Percentiles rank a stretch among this genome's conserved stretches.
These are phyloP conservation scores for Phenoliferia sp. DNA, from an alignment of 1,284 basidiomycete species.

Conservation along the genomic window DNA sequence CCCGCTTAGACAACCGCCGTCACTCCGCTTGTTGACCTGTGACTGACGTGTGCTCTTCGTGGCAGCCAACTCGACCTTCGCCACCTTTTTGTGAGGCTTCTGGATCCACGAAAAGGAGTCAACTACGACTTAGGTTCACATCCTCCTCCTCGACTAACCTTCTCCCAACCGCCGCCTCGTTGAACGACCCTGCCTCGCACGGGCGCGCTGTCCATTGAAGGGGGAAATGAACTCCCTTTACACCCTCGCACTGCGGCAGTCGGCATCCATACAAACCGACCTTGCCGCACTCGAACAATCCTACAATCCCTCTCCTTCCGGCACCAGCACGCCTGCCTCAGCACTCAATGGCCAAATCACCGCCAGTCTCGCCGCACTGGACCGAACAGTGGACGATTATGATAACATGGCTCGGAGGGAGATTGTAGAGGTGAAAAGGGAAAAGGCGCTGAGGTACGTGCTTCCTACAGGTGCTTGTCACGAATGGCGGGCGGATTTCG, in stretches of 20 bases:
- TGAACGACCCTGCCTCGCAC: not conserved
- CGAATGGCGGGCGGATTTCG: no score
- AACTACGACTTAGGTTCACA: no score
- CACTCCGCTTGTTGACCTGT: no score
- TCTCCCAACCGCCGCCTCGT: not conserved
- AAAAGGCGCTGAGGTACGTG: constrained; percentile 82
- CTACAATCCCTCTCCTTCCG: constrained; percentile 2
- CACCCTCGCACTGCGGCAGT: constrained; percentile 85
- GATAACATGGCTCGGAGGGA: constrained; percentile 92
- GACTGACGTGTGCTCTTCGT: no score
- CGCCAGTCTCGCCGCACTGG: constrained; percentile 84
- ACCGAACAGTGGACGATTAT: constrained; percentile 88
- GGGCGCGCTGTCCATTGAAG: not conserved
- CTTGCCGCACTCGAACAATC: constrained; percentile 45
- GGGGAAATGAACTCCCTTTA: constrained; percentile 82
- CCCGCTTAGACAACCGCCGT: no score
- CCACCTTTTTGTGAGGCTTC: no score
- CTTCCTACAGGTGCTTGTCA: not conserved
- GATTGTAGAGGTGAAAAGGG: constrained; percentile 86
- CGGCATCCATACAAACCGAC: constrained; percentile 79
- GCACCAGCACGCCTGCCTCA: not conserved
- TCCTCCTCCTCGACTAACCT: not conserved
- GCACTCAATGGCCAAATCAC: constrained; percentile 71
- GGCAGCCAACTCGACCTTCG: no score
- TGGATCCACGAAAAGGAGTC: no score